phyloP scores from a whole-genome alignment of 306 rosid species.

The Sicyos edulis region DNA sequence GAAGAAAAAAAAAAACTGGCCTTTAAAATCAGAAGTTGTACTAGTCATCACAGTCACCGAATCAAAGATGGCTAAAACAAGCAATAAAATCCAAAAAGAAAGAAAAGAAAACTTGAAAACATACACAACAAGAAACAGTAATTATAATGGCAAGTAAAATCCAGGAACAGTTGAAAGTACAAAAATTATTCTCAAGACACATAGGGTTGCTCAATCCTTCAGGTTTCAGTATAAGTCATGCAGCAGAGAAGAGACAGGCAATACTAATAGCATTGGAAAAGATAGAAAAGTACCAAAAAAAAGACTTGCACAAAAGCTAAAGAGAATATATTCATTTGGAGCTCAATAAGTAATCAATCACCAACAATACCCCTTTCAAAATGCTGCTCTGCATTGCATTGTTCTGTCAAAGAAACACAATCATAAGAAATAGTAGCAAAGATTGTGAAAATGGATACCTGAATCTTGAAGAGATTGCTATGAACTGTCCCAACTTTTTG shows the following conservation, averaged over 20 bases:
- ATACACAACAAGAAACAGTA: neutral
- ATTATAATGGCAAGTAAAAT: conserved; percentile 7
- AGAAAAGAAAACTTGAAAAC: neutral
- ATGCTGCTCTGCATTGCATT: neutral
- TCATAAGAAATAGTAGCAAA: neutral
- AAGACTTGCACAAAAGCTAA: conserved; percentile 12
- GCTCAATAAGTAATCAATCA: neutral
- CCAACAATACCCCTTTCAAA: neutral
- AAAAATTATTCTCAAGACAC: conserved; percentile 14
- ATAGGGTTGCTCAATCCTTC: conserved; percentile 13
- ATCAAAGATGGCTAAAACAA: neutral
- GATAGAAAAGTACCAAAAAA: conserved; percentile 16
- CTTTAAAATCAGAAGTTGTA: neutral
- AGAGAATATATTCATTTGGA: conserved; percentile 19
- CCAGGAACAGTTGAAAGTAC: conserved; percentile 10
- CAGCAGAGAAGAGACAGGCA: neutral
- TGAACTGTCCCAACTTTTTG: neutral
- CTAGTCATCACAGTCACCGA: neutral
- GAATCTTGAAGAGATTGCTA: neutral
- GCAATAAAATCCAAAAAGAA: neutral
- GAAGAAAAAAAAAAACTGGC: too few relatives aligned
- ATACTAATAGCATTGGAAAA: conserved; percentile 13
- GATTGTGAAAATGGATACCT: conserved; percentile 3
- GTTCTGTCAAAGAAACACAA: neutral
- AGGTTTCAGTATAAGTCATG: conserved; percentile 1